phyloP scores from a whole-genome alignment of 116 monocot species.

The Trichopus zeylanicus region DNA sequence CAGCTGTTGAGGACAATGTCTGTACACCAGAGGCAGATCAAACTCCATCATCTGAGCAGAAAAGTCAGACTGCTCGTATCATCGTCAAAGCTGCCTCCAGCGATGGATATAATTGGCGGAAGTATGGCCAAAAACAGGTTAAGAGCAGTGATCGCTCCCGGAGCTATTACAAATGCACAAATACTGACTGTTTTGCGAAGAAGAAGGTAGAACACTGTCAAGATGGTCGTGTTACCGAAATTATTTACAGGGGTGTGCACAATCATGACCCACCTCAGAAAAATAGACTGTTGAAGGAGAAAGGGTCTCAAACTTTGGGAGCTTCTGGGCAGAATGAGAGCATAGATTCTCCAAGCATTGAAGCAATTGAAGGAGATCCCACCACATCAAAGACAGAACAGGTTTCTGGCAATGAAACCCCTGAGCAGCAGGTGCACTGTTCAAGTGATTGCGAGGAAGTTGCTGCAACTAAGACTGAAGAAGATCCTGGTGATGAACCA shows the following conservation, averaged over 20 bases:
- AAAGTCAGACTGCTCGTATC: constrained; percentile 22
- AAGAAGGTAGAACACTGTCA: constrained; percentile 84
- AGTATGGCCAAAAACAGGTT: constrained; percentile 98
- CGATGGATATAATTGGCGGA: constrained; percentile 94
- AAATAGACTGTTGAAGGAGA: constrained; percentile 39
- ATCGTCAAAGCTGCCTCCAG: constrained; percentile 28
- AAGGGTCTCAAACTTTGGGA: constrained; percentile 21
- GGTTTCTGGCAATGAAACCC: constrained; percentile 27
- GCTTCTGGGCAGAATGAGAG: constrained; percentile 3
- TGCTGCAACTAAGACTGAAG: constrained; percentile 32
- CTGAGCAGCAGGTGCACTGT: constrained; percentile 53
- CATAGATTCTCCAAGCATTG: constrained; percentile 9
- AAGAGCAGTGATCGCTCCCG: constrained; percentile 78
- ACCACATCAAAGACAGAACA: constrained; percentile 31
- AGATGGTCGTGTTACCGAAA: constrained; percentile 69
- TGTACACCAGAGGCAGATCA: constrained; percentile 11
- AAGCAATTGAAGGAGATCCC: constrained; percentile 23
- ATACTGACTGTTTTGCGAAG: constrained; percentile 61
- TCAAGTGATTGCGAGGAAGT: constrained; percentile 87
- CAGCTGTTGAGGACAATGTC: constrained; percentile 11
- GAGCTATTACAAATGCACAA: constrained; percentile 92
- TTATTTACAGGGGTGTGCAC: constrained; percentile 64
- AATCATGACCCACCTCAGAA: constrained; percentile 79
- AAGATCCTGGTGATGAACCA: constrained; percentile 36
- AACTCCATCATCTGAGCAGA: constrained; percentile 18